These are phyloP conservation scores for Tetrapisispora iriomotensis DNA, from an alignment of 805 yeast genomes.

Conservation along the genomic window DNA sequence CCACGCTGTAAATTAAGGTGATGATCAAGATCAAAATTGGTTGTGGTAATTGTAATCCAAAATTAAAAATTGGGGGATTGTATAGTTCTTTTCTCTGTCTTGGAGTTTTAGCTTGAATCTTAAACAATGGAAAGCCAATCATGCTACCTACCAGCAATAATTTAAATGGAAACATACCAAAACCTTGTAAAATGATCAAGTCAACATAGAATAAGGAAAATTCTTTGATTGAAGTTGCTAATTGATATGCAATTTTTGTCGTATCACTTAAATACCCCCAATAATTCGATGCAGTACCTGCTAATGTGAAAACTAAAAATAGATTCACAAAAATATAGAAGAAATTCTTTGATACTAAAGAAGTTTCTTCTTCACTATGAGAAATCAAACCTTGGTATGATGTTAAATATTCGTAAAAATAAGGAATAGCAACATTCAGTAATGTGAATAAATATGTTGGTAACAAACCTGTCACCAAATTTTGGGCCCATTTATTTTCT, in stretches of 20 bases:
- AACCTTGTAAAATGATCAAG: constrained; percentile 66
- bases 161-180: constrained; percentile 86
- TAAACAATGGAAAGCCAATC: constrained; percentile 61
- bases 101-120: constrained; percentile 63
- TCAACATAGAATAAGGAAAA: constrained; percentile 86
- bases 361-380: constrained; percentile 83
- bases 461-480: constrained; percentile 73
- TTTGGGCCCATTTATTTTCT: constrained; percentile 59
- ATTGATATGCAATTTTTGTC: constrained; percentile 73
- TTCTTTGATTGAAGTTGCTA: constrained; percentile 72
- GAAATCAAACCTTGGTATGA: constrained; percentile 82
- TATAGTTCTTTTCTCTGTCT: constrained; percentile 67
- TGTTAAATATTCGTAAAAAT: constrained; percentile 74
- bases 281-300: constrained; percentile 79
- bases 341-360: constrained; percentile 85
- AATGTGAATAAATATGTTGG: constrained; percentile 89
- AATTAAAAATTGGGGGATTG: constrained; percentile 85
- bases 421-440: constrained; percentile 76
- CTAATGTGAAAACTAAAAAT: constrained; percentile 87
- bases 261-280: constrained; percentile 82
- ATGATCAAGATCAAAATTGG: constrained; percentile 80
- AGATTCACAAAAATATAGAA: constrained; percentile 89
- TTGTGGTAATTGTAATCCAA: constrained; percentile 85
- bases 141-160: constrained; percentile 73
- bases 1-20: constrained; percentile 76